Base-by-base conservation (phyloP, 1,284 basidiomycete genomes). In the Limonomyces culmigenus region DNA sequence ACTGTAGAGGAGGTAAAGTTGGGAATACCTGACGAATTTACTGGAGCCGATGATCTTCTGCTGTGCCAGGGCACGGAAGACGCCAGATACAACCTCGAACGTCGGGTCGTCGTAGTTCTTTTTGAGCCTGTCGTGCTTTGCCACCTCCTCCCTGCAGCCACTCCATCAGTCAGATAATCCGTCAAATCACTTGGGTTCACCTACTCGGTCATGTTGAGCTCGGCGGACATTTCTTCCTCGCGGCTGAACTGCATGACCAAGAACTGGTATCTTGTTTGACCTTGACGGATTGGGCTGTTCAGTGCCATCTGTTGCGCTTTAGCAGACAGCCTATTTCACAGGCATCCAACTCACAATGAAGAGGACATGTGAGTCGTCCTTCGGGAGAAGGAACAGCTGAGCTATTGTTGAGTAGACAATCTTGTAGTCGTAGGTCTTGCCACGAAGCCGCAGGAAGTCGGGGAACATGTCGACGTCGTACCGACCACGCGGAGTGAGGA, bases 351-450 rank as follows among this genome's bases (percentile, higher is more conserved):
- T 47, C 49, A 89, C 85, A 42, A 96, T 91, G 50, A 98, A 92
- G 43, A 96, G 67, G 31, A 96, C 83, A 52, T 97, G 95, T 38
- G 89, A 74, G 46, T 98, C 95, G 54, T 98, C 95, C 53, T 95
- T 93, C 20, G 95, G 95, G 3, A 98, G 64, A 15, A 98, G 67
- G 68, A 98, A 99, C 16, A 98, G 63, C 43, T 76, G 73, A 32
- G 85, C 80, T 47, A 98, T 91, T 43, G 83, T 87, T 30, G 71
- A 70, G 58, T 93, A 97, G 19, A 88, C 69, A 40, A 99, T 87
- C 59, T 96, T 95, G 70, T 99, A 98, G 59, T 99, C 95, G 60
- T 98, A 98, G 2, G 89, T 96, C 62, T 97, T 97, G 41, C 95
- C 95, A 29, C 92, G 80, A 20, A 98, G 62, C 30, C 95, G 79